Conservation (phyloP, 1,284 basidiomycete species). For the Mrakiaceae sp. region DNA sequence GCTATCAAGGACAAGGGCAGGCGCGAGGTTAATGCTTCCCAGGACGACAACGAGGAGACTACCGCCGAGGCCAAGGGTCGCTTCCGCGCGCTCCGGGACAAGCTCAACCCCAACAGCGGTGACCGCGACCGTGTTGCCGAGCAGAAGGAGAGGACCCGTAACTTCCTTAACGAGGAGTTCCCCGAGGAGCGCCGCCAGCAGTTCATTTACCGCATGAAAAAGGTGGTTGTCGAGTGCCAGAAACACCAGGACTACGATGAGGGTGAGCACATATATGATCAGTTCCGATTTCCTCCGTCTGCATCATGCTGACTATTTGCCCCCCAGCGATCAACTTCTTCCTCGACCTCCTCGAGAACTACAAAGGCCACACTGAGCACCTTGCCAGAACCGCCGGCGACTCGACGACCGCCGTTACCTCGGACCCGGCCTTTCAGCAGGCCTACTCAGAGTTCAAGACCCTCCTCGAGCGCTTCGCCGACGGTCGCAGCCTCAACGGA, state of each 20-base stretch:
- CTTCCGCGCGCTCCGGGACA: slow-evolving; percentile 27
- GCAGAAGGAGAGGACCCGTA: slow-evolving; percentile 40
- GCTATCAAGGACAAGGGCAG: slow-evolving; percentile 27
- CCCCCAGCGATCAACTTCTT: slow-evolving; percentile 56
- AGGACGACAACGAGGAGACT: slow-evolving; percentile 30
- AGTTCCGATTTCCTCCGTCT: background rate
- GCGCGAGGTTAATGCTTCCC: slow-evolving; percentile 4
- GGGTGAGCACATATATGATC: background rate
- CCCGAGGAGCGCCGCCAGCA: slow-evolving; percentile 31
- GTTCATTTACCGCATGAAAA: slow-evolving; percentile 34
- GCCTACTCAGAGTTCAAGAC: slow-evolving; percentile 58
- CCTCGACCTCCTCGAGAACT: slow-evolving; percentile 58
- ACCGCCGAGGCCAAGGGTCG: slow-evolving; percentile 41
- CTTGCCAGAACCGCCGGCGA: slow-evolving; percentile 33
- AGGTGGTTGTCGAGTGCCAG: slow-evolving; percentile 87
- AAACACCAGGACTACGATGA: slow-evolving; percentile 69
- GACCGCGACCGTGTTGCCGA: slow-evolving; percentile 35
- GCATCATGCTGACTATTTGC: background rate
- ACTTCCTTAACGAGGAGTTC: slow-evolving; percentile 22
- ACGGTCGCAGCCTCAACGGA: slow-evolving; percentile 50
- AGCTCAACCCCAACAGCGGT: slow-evolving; percentile 43
- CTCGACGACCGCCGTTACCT: slow-evolving; percentile 38
- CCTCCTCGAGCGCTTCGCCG: slow-evolving; percentile 84
- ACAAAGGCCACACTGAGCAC: slow-evolving; percentile 53
- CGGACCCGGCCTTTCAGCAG: slow-evolving; percentile 47